Conservation (phyloP, 176 grass and related monocot genomes). For the Guadua angustifolia region DNA sequence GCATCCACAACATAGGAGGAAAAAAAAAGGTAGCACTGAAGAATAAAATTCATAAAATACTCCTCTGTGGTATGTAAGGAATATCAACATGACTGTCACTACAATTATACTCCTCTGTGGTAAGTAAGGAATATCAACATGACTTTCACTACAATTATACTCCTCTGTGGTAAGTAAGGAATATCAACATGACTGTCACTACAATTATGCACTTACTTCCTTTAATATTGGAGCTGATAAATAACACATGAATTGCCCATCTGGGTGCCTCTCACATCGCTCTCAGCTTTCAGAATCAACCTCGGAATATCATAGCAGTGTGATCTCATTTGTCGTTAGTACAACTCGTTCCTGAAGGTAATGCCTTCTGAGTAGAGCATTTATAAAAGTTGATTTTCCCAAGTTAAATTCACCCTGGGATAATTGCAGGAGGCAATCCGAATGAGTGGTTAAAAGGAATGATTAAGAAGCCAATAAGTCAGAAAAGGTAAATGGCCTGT, state of each 20-base stretch:
- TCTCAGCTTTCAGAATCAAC: slow-evolving; percentile 73
- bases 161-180: slow-evolving; percentile 25
- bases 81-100: slow-evolving; percentile 15
- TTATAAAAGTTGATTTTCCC: slow-evolving; percentile 97
- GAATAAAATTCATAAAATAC: neutral
- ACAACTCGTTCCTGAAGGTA: slow-evolving; percentile 94
- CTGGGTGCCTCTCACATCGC: slow-evolving; percentile 79
- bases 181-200: slow-evolving; percentile 15
- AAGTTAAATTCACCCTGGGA: slow-evolving; percentile 97
- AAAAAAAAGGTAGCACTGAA: neutral
- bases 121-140: slow-evolving; percentile 30
- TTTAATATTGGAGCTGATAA: slow-evolving; percentile 85
- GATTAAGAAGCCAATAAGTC: neutral
- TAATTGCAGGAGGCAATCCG: slow-evolving; percentile 11
- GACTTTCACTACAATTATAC: slow-evolving; percentile 30
- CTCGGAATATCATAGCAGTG: slow-evolving; percentile 79
- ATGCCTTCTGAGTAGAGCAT: slow-evolving; percentile 86
- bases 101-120: slow-evolving; percentile 37
- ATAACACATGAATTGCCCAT: slow-evolving; percentile 94
- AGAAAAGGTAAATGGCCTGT: slow-evolving; percentile 8
- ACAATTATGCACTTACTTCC: slow-evolving; percentile 71
- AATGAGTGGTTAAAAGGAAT: slow-evolving; percentile 20
- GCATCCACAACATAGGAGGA: neutral
- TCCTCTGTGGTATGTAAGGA: slow-evolving; percentile 28
- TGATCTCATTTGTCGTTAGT: slow-evolving; percentile 94